Evolutionary conservation across 1,284 basidiomycete genomes (phyloP), one percentile per base, ranked within the genome.

Genomic region (Ceratobasidium theobromae): DNA sequence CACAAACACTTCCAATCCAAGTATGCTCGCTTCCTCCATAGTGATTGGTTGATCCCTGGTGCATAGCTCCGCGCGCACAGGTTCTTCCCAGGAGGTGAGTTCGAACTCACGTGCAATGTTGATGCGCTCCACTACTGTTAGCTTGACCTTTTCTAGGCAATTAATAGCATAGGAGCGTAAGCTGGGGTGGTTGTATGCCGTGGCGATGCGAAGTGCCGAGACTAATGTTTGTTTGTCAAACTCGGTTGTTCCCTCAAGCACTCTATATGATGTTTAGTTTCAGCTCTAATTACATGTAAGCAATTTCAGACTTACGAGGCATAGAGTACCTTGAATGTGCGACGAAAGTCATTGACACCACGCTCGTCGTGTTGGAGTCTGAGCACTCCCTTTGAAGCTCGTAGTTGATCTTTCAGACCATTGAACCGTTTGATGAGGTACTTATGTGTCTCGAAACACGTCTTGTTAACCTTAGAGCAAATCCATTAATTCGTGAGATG

Each of bases 311-410:
- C 58, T 64, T 16, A 64, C 58, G 46, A 52, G 16, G 48, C 23
- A 18, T 64, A 64, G 12, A 64, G 14, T 18, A 64, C 23, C 48
- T 64, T 64, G 25, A 64, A 40, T 1, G 46, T 64, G 9, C 32
- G 32, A 28, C 33, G 33, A 18, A 52, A 52, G 35, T 51, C 58
- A 8, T 16, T 21, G 9, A 28, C 3, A 14, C 23, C 33, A 12
- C 18, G 3, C 11, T 43, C 33, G 23, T 18, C 35, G 16, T 9
- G 32, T 4, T 41, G 48, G 5, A 25, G 27, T 18, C 12, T 28
- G 25, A 32, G 18, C 33, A 12, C 27, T 23, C 21, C 3, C 18
- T 16, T 6, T 3, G n/a, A 9, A 12, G 11, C 11, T 4, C 14
- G 27, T 3, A 27, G 18, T 8, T 46, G 41, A n/a, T n/a, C 12